phyloP scores from a whole-genome alignment of 352 stramenopile species.

The Globisporangium paroecandrum region DNA sequence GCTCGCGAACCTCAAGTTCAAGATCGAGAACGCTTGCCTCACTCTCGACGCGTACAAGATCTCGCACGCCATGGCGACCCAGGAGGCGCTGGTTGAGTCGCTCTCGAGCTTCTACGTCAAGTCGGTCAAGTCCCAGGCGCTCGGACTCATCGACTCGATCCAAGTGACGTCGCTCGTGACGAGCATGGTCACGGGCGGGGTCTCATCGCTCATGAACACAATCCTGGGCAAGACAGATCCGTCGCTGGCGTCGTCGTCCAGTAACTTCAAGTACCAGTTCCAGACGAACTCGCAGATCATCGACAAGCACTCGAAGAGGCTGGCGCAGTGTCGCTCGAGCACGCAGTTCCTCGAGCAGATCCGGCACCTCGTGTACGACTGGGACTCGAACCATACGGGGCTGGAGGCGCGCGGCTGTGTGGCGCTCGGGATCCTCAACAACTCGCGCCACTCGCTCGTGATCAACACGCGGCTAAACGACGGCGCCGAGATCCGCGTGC shows the following conservation, averaged over 20 bases:
- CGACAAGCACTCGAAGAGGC: slow-evolving; percentile 57
- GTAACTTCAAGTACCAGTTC: slow-evolving; percentile 63
- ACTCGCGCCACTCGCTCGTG: slow-evolving; percentile 71
- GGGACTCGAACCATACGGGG: slow-evolving; percentile 82
- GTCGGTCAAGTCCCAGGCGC: slow-evolving; percentile 78
- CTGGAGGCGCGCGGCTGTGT: slow-evolving; percentile 76
- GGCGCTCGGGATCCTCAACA: slow-evolving; percentile 72
- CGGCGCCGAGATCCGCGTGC: slow-evolving; percentile 63
- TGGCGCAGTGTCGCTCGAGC: slow-evolving; percentile 44
- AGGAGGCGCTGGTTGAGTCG: slow-evolving; percentile 65
- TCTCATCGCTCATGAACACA: slow-evolving; percentile 75
- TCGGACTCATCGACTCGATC: slow-evolving; percentile 81
- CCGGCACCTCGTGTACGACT: slow-evolving; percentile 79
- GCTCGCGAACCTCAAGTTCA: slow-evolving; percentile 79
- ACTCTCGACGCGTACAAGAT: slow-evolving; percentile 65
- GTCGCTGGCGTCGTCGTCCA: slow-evolving; percentile 31
- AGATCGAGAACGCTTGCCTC: slow-evolving; percentile 85
- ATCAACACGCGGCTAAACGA: slow-evolving; percentile 70
- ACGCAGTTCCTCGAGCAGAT: slow-evolving; percentile 60
- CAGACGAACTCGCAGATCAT: slow-evolving; percentile 75
- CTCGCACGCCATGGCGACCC: slow-evolving; percentile 64
- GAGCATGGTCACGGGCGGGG: slow-evolving; percentile 71
- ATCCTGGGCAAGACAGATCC: slow-evolving; percentile 79
- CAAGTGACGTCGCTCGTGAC: slow-evolving; percentile 84
- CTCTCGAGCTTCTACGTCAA: slow-evolving; percentile 74